Evolutionary conservation across 768 basidiomycete species (phyloP).

Genomic region (Lepiota subincarnata): DNA sequence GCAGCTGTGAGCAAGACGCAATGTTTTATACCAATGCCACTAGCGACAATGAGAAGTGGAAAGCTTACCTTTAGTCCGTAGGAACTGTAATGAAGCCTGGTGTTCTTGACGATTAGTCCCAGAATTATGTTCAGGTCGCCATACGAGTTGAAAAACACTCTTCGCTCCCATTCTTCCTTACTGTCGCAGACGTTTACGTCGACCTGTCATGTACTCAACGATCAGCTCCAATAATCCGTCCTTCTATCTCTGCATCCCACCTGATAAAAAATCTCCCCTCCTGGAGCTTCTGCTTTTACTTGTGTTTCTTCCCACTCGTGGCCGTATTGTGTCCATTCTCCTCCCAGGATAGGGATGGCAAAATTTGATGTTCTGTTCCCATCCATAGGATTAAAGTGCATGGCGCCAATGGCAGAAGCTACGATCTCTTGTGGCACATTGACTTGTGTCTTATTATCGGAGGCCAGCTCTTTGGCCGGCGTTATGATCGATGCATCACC

Average conservation of each 20-base stretch:
- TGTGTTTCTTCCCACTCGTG: conserved; percentile 25
- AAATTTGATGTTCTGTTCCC: conserved; percentile 62
- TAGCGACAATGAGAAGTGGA: neutral
- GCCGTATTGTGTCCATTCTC: conserved; percentile 34
- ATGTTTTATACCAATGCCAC: neutral
- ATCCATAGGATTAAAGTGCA: conserved; percentile 39
- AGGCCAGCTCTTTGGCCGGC: too few relatives aligned
- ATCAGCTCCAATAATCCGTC: neutral
- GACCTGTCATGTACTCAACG: conserved; percentile 32
- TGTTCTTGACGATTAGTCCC: conserved; percentile 47
- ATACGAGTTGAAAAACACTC: conserved; percentile 56
- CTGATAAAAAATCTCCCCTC: conserved; percentile 39
- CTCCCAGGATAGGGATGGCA: conserved; percentile 42
- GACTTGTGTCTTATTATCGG: conserved; percentile 4
- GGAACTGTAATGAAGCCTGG: conserved; percentile 45
- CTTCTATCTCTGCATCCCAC: conserved; percentile 15
- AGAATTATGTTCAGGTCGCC: conserved; percentile 74
- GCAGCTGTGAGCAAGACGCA: conserved; percentile 22
- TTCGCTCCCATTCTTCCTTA: conserved; percentile 44
- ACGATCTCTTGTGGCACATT: conserved; percentile 33
- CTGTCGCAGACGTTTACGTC: conserved; percentile 60
- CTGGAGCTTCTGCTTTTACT: conserved; percentile 19
- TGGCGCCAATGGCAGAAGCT: conserved; percentile 42
- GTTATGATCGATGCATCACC: neutral
- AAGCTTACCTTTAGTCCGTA: conserved; percentile 55